Percentiles rank a stretch among this genome's conserved stretches.
Conservation (phyloP, 2,329 filamentous ascomycete species). For the Fusarium sp. region DNA sequence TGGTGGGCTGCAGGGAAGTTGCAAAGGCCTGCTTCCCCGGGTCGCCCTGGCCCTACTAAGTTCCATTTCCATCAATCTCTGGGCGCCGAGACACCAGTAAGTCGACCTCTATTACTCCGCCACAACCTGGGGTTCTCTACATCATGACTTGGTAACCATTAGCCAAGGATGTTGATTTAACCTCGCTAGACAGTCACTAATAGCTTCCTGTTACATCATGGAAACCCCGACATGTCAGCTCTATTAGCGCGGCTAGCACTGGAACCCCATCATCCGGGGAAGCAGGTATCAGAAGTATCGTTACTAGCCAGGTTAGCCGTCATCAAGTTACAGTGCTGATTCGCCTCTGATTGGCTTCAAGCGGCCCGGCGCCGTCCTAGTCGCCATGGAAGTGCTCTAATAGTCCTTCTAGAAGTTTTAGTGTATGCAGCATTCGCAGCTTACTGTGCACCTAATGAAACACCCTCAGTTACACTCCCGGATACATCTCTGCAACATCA, state of each 20-base stretch:
- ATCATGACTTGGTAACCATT: neutral
- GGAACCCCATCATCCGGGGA: no score
- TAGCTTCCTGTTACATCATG: neutral
- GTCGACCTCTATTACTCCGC: neutral
- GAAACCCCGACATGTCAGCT: slow-evolving; percentile 1
- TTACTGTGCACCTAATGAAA: neutral
- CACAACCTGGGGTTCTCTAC: neutral
- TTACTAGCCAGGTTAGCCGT: neutral
- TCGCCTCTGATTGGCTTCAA: neutral
- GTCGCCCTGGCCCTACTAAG: no score
- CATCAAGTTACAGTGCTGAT: slow-evolving; percentile 3
- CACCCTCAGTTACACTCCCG: neutral
- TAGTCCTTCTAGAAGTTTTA: slow-evolving; percentile 22
- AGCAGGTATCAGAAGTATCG: neutral
- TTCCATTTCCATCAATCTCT: neutral
- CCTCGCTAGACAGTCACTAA: no score
- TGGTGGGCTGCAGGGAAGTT: neutral
- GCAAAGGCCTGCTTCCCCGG: slow-evolving; percentile 2
- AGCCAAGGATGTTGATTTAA: no score
- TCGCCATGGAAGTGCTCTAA: slow-evolving; percentile 3
- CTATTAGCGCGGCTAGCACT: neutral
- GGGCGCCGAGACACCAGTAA: neutral
- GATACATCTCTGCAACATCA: neutral
- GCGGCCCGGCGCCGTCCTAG: neutral
- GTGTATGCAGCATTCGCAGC: neutral